These are phyloP conservation scores for Phialemonium atrogriseum DNA, from an alignment of 2,329 filamentous ascomycete species.

Conservation along the genomic window DNA sequence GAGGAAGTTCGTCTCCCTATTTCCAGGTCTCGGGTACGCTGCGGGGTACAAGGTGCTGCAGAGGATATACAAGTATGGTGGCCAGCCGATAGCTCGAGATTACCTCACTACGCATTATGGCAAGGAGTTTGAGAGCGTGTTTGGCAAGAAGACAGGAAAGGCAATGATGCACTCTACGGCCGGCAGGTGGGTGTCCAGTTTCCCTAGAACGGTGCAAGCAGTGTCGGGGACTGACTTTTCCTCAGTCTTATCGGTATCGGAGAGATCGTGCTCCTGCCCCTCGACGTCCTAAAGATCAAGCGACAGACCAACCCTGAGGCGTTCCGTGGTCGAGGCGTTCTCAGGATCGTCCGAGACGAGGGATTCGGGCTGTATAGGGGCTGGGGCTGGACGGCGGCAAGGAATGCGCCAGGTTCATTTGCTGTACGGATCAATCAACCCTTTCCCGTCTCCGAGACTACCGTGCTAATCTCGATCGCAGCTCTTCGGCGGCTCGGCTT, in stretches of 20 bases:
- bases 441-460: no score
- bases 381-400: slow-evolving; percentile 94
- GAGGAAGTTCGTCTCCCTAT: slow-evolving; percentile 87
- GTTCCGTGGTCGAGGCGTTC: slow-evolving; percentile 85
- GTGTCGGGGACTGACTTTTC: no score
- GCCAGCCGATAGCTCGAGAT: slow-evolving; percentile 90
- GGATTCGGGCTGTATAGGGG: slow-evolving; percentile 93
- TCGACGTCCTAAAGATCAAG: slow-evolving; percentile 99
- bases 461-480: slow-evolving; percentile 27
- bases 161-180: slow-evolving; percentile 96
- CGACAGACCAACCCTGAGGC: slow-evolving; percentile 98
- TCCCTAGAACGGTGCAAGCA: no score
- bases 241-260: slow-evolving; percentile 86
- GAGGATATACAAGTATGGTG: slow-evolving; percentile 97
- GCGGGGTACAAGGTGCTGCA: slow-evolving; percentile 97
- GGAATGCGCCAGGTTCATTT: slow-evolving; percentile 95
- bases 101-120: slow-evolving; percentile 76
- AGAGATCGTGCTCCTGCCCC: slow-evolving; percentile 88
- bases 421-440: slow-evolving; percentile 53
- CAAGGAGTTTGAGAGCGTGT: slow-evolving; percentile 74
- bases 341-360: slow-evolving; percentile 87
- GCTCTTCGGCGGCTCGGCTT: slow-evolving; percentile 95
- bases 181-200: slow-evolving; percentile 75
- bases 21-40: slow-evolving; percentile 94
- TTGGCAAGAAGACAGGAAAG: slow-evolving; percentile 96